phyloP scores from a whole-genome alignment of 176 grass and related monocot genomes.

The Aegilops umbellulata region DNA sequence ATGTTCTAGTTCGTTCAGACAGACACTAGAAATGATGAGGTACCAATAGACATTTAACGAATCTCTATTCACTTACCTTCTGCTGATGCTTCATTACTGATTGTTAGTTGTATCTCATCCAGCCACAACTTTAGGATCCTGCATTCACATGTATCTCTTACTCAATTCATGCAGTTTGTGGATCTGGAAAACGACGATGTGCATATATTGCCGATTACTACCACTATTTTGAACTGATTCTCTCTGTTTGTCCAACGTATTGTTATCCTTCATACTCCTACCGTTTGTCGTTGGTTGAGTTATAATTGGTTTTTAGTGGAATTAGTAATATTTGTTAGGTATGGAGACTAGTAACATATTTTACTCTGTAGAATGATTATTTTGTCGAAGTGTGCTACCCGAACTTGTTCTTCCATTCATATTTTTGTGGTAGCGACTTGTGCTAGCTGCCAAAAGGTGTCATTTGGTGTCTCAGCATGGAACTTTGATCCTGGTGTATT shows the following conservation, averaged over 20 bases:
- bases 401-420: not conserved
- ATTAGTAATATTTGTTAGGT: not conserved
- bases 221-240: not conserved
- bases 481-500: not conserved
- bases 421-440: not conserved
- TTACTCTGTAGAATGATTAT: not conserved
- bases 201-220: not conserved
- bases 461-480: not conserved
- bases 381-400: not conserved
- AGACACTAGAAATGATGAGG: no score
- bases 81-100: no score
- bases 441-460: not conserved
- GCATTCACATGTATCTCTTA: not conserved
- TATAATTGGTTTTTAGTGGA: not conserved
- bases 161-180: not conserved
- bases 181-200: not conserved
- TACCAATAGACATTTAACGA: no score
- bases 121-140: not conserved
- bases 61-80: no score
- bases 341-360: not conserved
- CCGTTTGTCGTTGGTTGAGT: not conserved
- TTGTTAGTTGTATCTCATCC: not conserved
- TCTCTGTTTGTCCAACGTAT: not conserved
- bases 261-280: not conserved
- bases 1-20: no score